phyloP scores from a whole-genome alignment of 2,329 filamentous ascomycete species.

The Clonostachys byssicola region DNA sequence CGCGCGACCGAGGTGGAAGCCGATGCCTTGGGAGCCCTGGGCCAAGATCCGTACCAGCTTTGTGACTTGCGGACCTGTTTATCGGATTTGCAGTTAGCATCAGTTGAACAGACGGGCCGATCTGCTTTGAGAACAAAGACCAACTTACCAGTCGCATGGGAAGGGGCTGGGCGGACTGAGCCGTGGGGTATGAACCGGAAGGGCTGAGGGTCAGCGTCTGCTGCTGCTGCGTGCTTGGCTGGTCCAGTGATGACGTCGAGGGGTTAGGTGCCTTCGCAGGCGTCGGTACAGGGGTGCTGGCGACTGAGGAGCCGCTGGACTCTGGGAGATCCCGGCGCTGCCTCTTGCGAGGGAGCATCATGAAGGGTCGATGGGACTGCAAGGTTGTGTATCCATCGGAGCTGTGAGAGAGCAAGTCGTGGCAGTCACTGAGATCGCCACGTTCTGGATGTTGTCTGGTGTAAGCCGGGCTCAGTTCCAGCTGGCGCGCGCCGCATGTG shows the following conservation, averaged over 20 bases:
- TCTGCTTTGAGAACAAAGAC: background rate
- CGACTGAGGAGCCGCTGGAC: background rate
- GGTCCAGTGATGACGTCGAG: no score
- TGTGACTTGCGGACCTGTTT: slow-evolving; percentile 43
- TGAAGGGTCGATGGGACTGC: background rate
- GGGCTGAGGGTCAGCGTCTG: background rate
- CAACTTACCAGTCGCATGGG: background rate
- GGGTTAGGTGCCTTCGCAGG: background rate
- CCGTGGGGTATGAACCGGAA: background rate
- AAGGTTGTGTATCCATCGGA: no score
- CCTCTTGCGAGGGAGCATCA: slow-evolving; percentile 6
- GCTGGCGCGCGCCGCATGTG: no score
- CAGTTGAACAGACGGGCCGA: background rate
- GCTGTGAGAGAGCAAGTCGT: no score
- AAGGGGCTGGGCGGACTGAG: background rate
- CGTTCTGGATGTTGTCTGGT: no score
- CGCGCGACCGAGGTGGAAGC: slow-evolving; percentile 57
- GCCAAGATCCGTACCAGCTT: slow-evolving; percentile 64
- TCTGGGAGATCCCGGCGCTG: slow-evolving; percentile 3
- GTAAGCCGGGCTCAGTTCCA: no score
- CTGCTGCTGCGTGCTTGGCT: background rate
- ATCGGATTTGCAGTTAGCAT: background rate
- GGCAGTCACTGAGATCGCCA: no score
- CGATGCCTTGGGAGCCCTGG: slow-evolving; percentile 47
- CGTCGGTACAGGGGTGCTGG: background rate